These are phyloP conservation scores for Lyophyllum semitale DNA, from an alignment of 768 basidiomycete species.

Conservation along the genomic window DNA sequence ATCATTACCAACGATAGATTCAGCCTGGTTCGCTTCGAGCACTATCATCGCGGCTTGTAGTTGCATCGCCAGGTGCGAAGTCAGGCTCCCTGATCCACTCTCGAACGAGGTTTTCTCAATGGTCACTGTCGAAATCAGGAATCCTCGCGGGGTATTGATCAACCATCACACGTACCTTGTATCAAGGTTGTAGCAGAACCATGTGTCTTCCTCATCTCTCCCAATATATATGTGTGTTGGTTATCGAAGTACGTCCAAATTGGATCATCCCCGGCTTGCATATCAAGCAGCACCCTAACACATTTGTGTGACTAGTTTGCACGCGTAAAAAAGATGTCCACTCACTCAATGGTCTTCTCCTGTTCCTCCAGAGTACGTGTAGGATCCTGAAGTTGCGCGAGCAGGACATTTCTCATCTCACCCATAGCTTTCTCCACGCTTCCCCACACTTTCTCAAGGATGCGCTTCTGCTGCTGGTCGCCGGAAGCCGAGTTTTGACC, in stretches of 20 bases:
- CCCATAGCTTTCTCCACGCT: constrained; percentile 94
- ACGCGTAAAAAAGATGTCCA: constrained; percentile 8
- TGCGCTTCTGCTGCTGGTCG: constrained; percentile 84
- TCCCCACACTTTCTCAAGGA: constrained; percentile 94
- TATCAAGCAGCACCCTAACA: constrained; percentile 80
- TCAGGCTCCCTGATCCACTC: constrained; percentile 38
- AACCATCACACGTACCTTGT: constrained; percentile 42
- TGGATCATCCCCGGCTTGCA: constrained; percentile 86
- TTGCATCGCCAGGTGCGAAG: constrained; percentile 50
- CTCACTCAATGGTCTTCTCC: constrained; percentile 95
- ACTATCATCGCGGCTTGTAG: constrained; percentile 61
- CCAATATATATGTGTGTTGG: constrained; percentile 85
- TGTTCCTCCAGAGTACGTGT: constrained; percentile 86
- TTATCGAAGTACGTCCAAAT: constrained; percentile 96
- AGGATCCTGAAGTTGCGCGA: constrained; percentile 81
- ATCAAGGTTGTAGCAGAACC: constrained; percentile 51
- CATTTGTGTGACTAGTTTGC: constrained; percentile 4
- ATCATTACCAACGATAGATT: constrained; percentile 56
- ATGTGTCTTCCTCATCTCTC: constrained; percentile 70
- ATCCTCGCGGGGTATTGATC: constrained; percentile 3
- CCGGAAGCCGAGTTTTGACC: constrained; percentile 46
- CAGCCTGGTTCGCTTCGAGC: constrained; percentile 65
- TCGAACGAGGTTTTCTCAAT: constrained; percentile 44
- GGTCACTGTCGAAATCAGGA: constrained; percentile 37
- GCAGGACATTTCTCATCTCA: constrained; percentile 81